phyloP scores from a whole-genome alignment of 2,329 filamentous ascomycete species.

The Coniochaeta sp. region DNA sequence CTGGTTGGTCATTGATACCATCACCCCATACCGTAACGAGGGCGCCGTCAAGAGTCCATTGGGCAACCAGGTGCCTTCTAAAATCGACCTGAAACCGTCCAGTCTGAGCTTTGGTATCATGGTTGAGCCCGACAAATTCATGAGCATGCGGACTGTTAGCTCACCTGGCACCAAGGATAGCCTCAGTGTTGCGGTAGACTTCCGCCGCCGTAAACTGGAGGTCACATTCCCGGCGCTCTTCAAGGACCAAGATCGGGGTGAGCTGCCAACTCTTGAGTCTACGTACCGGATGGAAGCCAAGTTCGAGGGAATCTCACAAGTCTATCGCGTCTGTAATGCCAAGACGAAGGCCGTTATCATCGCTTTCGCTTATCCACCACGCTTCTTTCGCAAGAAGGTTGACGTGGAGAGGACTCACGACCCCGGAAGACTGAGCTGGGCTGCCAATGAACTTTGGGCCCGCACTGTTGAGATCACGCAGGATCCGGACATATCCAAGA shows the following conservation, averaged over 20 bases:
- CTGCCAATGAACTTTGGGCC: slow-evolving; percentile 35
- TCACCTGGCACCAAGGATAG: slow-evolving; percentile 1
- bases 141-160: slow-evolving; percentile 10
- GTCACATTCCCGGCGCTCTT: slow-evolving; percentile 22
- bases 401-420: slow-evolving; percentile 25
- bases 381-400: slow-evolving; percentile 33
- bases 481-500: slow-evolving; percentile 21
- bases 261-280: slow-evolving; percentile 6
- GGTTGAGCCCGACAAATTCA: slow-evolving; percentile 9
- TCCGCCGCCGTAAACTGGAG: slow-evolving; percentile 18
- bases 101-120: slow-evolving; percentile 14
- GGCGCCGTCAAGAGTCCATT: slow-evolving; percentile 10
- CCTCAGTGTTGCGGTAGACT: slow-evolving; percentile 22
- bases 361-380: slow-evolving; percentile 38
- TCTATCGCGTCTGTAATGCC: slow-evolving; percentile 28
- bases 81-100: slow-evolving; percentile 3
- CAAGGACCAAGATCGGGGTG: slow-evolving; percentile 9
- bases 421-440: slow-evolving; percentile 27
- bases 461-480: slow-evolving; percentile 39
- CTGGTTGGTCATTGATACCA: slow-evolving; percentile 20
- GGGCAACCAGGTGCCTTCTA: slow-evolving; percentile 9
- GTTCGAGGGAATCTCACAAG: slow-evolving; percentile 36
- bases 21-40: slow-evolving; percentile 1
- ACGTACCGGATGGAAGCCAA: slow-evolving; percentile 35
- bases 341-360: slow-evolving; percentile 34